Evolutionary conservation across 129 eudicot genomes (phyloP).

Genomic region (Centella asiatica): DNA sequence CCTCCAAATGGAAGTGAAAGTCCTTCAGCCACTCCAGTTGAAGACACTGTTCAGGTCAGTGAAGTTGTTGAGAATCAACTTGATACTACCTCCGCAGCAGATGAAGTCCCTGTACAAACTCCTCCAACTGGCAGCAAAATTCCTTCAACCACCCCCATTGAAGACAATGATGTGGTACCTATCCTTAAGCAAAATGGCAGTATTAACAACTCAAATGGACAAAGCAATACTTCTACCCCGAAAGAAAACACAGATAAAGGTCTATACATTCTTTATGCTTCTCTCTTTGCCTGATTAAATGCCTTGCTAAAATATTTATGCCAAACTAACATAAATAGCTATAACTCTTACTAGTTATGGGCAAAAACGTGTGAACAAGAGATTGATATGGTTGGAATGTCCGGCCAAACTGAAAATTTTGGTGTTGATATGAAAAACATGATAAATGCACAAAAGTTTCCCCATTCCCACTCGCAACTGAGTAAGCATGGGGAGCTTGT

Average conservation of each 20-base stretch:
- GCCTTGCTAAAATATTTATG: neutral
- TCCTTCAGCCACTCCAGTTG: conserved; percentile 19
- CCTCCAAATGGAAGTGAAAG: conserved; percentile 15
- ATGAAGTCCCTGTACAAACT: conserved; percentile 19
- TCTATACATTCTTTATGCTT: conserved; percentile 12
- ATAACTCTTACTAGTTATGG: no score
- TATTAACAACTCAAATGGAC: conserved; percentile 20
- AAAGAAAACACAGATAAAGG: conserved; percentile 49
- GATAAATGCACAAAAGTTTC: neutral
- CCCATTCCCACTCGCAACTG: no score
- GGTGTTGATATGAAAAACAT: neutral
- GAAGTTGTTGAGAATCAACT: conserved; percentile 21
- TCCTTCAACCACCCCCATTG: conserved; percentile 18
- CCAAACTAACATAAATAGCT: no score
- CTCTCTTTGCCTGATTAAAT: neutral
- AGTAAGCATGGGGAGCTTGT: no score
- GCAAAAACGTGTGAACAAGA: no score
- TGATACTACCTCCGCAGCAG: conserved; percentile 17
- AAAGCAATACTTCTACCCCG: conserved; percentile 27
- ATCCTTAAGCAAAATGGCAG: conserved; percentile 18
- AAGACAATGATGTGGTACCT: conserved; percentile 23
- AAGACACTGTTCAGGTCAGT: no score
- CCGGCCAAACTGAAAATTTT: neutral
- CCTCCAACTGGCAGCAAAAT: conserved; percentile 16
- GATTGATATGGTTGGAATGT: neutral